Evolutionary conservation across 768 basidiomycete species (phyloP), one percentile per base, ranked within the genome.

Genomic region (Inosperma sp.): DNA sequence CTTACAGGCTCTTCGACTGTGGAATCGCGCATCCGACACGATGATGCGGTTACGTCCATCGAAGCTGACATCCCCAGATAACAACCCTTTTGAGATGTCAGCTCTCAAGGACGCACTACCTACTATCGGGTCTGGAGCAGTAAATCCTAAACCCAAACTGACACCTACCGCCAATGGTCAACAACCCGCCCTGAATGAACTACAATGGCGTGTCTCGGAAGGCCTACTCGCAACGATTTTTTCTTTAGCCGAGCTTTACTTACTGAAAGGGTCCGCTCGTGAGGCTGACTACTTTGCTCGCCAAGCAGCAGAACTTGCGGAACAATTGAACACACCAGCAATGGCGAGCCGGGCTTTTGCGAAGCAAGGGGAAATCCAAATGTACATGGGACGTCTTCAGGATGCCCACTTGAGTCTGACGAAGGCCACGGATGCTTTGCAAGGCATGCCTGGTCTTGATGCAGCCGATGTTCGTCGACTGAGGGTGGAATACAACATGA

Each of bases 211-310:
- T 1, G 71, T 92, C 9, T 79, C 84, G 3, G 82, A 88, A 58
- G 83, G 82, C 9, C 74, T 95, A 4, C 68, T 93, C 4, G 68
- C 72, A 1, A 81, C 83, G 0, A 68, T 88, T 3, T 78, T 94
- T 51, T 72, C 80, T 2, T 71, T 95, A 6, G 72, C 79, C 0
- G 75, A 81, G 7, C 73, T 79, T 1, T 90, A 93, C 58, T 72
- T 82, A 16, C 64, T 69, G 0, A 80, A 91, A 14, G 95, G 95
- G 1, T 91, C 93, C 5, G 79, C 84, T 3, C 80, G 86, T 17
- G 92, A 94, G 59, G 84, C 90, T 2, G 84, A 90, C 53, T 93
- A 87, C 59, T 95, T 93, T 62, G 75, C 85, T 0, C 74, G 84
- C 33, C 86, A 92, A 61, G 88, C 87, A 1, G 70, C 77, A n/a